phyloP scores from a whole-genome alignment of 257 asterid genomes.

The Vinca minor region DNA sequence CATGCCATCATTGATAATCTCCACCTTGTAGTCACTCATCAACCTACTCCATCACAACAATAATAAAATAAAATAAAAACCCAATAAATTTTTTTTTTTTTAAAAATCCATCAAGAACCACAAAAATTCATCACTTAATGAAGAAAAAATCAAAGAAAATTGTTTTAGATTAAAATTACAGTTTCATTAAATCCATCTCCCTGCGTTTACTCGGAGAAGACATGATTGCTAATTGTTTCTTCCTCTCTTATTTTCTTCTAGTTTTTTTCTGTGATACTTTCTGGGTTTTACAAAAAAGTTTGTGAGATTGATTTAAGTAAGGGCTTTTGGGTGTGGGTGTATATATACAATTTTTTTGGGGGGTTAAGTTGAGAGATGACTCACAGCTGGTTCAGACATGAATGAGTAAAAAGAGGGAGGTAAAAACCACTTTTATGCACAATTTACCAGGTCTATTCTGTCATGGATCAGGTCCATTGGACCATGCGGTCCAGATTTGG shows the following conservation, averaged over 20 bases:
- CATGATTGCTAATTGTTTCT: conserved; percentile 31
- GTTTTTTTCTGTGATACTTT: background rate
- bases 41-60: conserved; percentile 49
- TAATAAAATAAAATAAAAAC: too few relatives aligned
- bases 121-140: background rate
- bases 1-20: conserved; percentile 82
- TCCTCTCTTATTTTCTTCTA: background rate
- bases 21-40: conserved; percentile 94
- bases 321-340: conserved; percentile 2
- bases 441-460: too few relatives aligned
- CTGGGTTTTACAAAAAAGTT: conserved; percentile 4
- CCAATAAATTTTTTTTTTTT: too few relatives aligned
- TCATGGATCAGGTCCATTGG: too few relatives aligned
- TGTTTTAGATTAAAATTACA: conserved; percentile 38
- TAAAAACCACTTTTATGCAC: background rate
- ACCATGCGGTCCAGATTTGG: too few relatives aligned
- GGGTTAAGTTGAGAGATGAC: too few relatives aligned
- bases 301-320: conserved; percentile 11
- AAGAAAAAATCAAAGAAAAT: background rate
- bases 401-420: background rate
- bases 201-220: conserved; percentile 90
- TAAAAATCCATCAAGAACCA: conserved; percentile 2
- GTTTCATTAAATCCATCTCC: conserved; percentile 93
- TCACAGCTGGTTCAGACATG: background rate
- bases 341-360: too few relatives aligned